Evolutionary conservation across 371 early-diverging fungal genomes (phyloP), one percentile per base, ranked within the genome.

Genomic region (Mortierella sp.): DNA sequence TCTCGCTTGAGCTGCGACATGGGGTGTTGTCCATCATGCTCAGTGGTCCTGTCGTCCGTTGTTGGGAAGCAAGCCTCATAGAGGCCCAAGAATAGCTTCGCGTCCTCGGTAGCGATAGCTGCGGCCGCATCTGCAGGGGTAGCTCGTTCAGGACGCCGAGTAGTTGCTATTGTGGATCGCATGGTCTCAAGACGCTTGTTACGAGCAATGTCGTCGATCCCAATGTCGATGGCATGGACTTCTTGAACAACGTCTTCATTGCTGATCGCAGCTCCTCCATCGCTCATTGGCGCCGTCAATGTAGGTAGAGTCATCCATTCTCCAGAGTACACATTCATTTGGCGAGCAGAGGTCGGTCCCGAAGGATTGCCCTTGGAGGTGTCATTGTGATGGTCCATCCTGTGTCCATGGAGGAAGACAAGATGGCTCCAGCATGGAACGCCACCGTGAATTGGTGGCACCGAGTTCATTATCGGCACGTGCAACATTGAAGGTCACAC

Each of bases 271-370:
- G 7, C 22, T 14, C 39, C 27, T 7, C 25, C 31, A 43, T 28
- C 31, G 39, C 31, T 40, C 7, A 19, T 31, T 13, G 41, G 37
- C 6, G 22, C 46, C 25, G 53, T 53, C 57, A 64, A n/a, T 3
- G 57, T 50, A 0, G 64, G 64, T 16, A 64, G 27, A 16, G 57
- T 50, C 51, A 64, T 57, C 64, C 64, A 64, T 45, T 64, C 57
- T 19, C 57, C 45, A 7, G 64, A 64, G n/a, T 40, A 43, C 9
- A 51, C 21, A 37, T 31, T 57, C 17, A 45, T 21, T 2, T 21
- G 52, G 24, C 17, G 46, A 17, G 25, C 19, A 19, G 44, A 14
- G 1, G 44, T 22, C 24, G 50, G 22, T 22, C 19, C 24, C 22
- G 41, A 6, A 25, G 25, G 10, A 17, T 14, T 17, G 27, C 17